These are phyloP conservation scores for Trifolium pratense DNA, from an alignment of 306 rosid genomes.

Conservation along the genomic window DNA sequence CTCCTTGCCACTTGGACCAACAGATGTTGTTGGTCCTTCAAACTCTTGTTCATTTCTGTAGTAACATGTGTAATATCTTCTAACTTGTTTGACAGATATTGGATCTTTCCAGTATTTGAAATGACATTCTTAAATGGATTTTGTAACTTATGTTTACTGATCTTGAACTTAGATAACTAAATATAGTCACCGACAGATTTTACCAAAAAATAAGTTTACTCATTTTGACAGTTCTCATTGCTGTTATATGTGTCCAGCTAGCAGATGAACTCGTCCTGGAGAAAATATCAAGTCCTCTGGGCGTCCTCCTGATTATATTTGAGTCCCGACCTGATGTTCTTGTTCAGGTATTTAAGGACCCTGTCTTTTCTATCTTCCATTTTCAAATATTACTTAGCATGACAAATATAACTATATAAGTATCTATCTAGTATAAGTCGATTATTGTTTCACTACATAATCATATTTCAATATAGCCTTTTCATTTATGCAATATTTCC, in stretches of 20 bases:
- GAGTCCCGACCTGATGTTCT: conserved; percentile 99
- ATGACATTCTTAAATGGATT: background rate
- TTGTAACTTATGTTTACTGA: conserved; percentile 10
- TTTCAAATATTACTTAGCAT: conserved; percentile 31
- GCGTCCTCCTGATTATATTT: conserved; percentile 79
- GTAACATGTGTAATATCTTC: background rate
- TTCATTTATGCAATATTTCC: conserved; percentile 13
- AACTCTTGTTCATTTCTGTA: background rate
- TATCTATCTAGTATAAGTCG: conserved; percentile 8
- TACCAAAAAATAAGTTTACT: conserved; percentile 23
- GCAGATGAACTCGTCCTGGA: conserved; percentile 78
- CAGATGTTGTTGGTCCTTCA: conserved; percentile 16
- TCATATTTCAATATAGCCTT: background rate
- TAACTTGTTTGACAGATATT: conserved; percentile 7
- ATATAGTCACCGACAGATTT: conserved; percentile 4
- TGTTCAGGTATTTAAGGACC: conserved; percentile 68
- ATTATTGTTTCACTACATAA: conserved; percentile 9
- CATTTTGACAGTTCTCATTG: conserved; percentile 37
- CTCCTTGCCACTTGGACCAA: conserved; percentile 5
- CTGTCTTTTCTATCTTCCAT: conserved; percentile 20
- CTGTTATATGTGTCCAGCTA: conserved; percentile 62
- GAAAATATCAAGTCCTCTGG: conserved; percentile 75
- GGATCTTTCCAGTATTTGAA: conserved; percentile 11
- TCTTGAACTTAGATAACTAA: conserved; percentile 21
- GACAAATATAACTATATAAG: conserved; percentile 23